Base-by-base conservation (phyloP, 768 basidiomycete species). In the Pleurotus citrinopileatus region DNA sequence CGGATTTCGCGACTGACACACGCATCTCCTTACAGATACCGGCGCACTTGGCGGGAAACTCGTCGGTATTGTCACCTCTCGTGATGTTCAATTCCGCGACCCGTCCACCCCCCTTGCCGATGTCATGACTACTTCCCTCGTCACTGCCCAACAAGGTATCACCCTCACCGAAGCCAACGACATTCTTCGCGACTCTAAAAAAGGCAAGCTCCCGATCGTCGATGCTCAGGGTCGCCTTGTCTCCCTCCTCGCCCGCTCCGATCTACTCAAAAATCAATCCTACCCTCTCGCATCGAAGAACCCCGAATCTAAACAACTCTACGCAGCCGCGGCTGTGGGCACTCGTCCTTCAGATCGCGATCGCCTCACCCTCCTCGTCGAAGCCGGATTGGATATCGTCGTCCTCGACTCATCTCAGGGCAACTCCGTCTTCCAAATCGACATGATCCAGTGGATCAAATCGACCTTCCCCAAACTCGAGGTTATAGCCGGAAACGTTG, bases 381-480 rank as follows among this genome's bases (percentile, higher is more conserved):
- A 96, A 29, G 95, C 97, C 2, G 97, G 97, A 2, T 80, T 99
- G 23, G 97, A 99, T 66, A 92, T 99, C 55, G 89, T 94, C 59
- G 77, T 97, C 20, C 78, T 99, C 58, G 97, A 99, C 65, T 98
- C 96, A 3, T 94, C 91, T 0, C 97, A 99, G 69, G 97, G 97
- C 53, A 97, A 98, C 74, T 97, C 94, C 4, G 67, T 87, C 42
- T 99, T 78, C 77, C 95, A 98, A 67, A 80, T 91, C 60, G 94
- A 98, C 38, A 98, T 98, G 91, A 83, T 99, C 60, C 68, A 80
- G 48, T 97, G 91, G 89, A 91, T 97, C 75, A 98, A 98, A 70
- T 42, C 74, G 42, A 89, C 85, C 1, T 93, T 80, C 73, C 91
- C 95, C 4, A 74, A 82, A 46, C 81, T 99, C 56, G 91, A 99